Evolutionary conservation across 2,329 filamentous ascomycete species (phyloP).

Genomic region (Hysterium pulicare): DNA sequence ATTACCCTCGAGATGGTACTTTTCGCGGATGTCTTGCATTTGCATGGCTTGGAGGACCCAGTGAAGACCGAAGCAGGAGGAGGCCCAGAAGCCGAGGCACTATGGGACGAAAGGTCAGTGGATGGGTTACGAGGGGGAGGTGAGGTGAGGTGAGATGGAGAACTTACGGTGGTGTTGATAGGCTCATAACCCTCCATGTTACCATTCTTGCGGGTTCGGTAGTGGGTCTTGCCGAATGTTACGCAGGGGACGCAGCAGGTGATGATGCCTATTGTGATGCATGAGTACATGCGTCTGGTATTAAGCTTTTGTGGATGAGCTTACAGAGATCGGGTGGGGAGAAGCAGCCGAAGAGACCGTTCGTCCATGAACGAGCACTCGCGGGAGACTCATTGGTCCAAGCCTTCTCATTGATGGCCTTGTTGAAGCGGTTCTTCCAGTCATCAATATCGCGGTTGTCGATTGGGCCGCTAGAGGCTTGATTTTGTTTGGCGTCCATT

Average conservation of each 20-base stretch:
- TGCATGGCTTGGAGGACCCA: slow-evolving; percentile 20
- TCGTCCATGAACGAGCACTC: slow-evolving; percentile 7
- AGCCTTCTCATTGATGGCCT: background rate
- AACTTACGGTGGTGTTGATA: slow-evolving; percentile 27
- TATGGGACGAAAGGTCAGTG: slow-evolving; percentile 3
- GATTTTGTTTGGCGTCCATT: no score
- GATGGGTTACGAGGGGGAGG: background rate
- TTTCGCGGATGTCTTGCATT: slow-evolving; percentile 19
- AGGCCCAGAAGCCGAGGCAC: slow-evolving; percentile 20
- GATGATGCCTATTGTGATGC: slow-evolving; percentile 19
- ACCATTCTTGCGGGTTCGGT: slow-evolving; percentile 29
- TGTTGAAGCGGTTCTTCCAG: slow-evolving; percentile 3
- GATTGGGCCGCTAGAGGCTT: background rate
- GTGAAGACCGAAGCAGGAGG: slow-evolving; percentile 15
- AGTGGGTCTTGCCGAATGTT: slow-evolving; percentile 36
- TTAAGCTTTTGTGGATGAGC: slow-evolving; percentile 1
- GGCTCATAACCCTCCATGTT: slow-evolving; percentile 29
- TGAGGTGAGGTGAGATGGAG: slow-evolving; percentile 1
- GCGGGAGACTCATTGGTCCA: background rate
- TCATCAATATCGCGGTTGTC: slow-evolving; percentile 4
- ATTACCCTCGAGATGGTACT: slow-evolving; percentile 21
- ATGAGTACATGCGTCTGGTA: no score
- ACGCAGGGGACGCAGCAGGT: slow-evolving; percentile 35
- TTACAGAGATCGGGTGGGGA: slow-evolving; percentile 19
- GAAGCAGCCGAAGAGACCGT: slow-evolving; percentile 19